Evolutionary conservation across 371 early-diverging fungal genomes (phyloP).

Genomic region (Mortierella sp.): DNA sequence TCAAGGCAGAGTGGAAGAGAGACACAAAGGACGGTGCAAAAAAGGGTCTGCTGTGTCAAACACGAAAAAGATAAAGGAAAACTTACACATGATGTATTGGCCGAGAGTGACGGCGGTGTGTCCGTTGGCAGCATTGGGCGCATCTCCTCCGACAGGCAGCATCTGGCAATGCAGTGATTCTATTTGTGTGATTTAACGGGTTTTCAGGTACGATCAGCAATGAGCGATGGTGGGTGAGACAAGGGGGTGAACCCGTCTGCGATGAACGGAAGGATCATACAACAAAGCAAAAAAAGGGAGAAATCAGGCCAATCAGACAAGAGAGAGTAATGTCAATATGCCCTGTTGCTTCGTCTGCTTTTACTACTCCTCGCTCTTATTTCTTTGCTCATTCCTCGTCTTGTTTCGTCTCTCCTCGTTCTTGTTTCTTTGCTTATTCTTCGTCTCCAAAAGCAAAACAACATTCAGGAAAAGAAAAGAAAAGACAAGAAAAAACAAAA

Average conservation of each 20-base stretch:
- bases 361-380: neutral
- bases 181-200: slow-evolving; percentile 15
- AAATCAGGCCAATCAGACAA: neutral
- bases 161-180: slow-evolving; percentile 49
- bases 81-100: slow-evolving; percentile 57
- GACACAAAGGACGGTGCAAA: neutral
- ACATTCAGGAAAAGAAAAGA: too few species aligned
- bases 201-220: neutral
- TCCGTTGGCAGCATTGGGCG: slow-evolving; percentile 34
- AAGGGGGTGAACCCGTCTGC: neutral
- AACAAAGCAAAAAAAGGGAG: neutral
- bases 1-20: neutral
- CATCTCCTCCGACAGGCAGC: slow-evolving; percentile 38
- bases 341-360: neutral
- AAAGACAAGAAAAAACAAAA: neutral
- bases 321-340: neutral
- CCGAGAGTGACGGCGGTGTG: slow-evolving; percentile 53
- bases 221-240: neutral
- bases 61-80: neutral
- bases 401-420: neutral
- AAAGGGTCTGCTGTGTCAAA: neutral
- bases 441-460: too few species aligned
- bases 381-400: neutral
- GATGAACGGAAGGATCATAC: neutral
- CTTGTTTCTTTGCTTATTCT: neutral